Evolutionary conservation across 257 asterid species (phyloP), one percentile per base, ranked within the genome.

Genomic region (Solanum sitiens): DNA sequence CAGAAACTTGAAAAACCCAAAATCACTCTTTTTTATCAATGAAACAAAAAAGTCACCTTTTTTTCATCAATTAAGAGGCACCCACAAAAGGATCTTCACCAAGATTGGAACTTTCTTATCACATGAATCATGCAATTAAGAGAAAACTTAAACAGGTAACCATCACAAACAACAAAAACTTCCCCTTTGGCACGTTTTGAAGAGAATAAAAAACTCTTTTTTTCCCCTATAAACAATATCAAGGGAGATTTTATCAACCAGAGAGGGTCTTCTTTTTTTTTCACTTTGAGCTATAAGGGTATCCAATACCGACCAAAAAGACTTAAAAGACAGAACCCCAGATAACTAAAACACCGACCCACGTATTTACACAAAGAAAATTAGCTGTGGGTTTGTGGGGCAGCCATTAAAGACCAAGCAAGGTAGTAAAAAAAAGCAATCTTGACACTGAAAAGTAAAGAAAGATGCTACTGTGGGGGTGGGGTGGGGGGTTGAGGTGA

Each of bases 371-470:
- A 90, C 72, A 91, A 89, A 89, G 90, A 91, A 91, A 87, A 88
- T 89, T 86, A 86, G 92, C 50, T 47, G 35, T 86, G 73, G 73
- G 40, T 12, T 13, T 35, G 95, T 92, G 98, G 98, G 94, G 90
- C 98, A 93, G 95, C 97, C 95, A 91, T 93, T 91, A 90, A 95
- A 91, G 94, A 90, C 89, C 71, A 91, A 84, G 18, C 44, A 44
- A 37, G 67, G 39, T 12, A 72, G 86, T 16, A 85, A 88, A 80
- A 35, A 53, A n/a, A 68, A 67, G 32, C 44, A 63, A 87, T n/a
- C 25, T 30, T 42, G 15, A 2, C 50, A 56, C 80, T 44, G 74
- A 27, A 87, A 87, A 82, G 89, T 82, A 85, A 87, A 83, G 76
- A 75, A 87, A 83, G 76, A 75, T 87, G 87, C 74, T n/a, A 59